phyloP scores from a whole-genome alignment of 257 asterid genomes.

The Avicennia marina region DNA sequence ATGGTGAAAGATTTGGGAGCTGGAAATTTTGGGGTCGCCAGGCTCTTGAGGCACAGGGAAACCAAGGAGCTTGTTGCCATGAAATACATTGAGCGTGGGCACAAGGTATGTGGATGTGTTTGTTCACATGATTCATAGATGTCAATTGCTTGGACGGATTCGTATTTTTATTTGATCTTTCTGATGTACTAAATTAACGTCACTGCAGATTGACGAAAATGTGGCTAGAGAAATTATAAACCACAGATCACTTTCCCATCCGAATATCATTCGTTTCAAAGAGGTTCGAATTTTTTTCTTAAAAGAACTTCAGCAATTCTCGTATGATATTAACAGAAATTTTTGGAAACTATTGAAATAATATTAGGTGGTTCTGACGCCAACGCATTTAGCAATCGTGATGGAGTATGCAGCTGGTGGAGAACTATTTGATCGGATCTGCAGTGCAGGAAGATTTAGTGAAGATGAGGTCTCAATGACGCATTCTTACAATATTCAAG shows the following conservation, averaged over 20 bases:
- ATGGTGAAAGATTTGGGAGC: constrained; percentile 71
- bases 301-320: not conserved
- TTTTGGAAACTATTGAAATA: not conserved
- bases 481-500: not conserved
- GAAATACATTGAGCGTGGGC: constrained; percentile 76
- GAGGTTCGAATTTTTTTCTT: constrained; percentile 33
- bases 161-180: not conserved
- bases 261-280: constrained; percentile 79
- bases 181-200: not conserved
- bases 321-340: not conserved
- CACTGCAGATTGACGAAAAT: constrained; percentile 79
- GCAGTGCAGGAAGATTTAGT: constrained; percentile 59
- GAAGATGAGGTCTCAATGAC: constrained; percentile 44
- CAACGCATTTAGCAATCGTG: constrained; percentile 55
- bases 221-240: constrained; percentile 80
- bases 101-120: constrained; percentile 31
- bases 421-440: constrained; percentile 61
- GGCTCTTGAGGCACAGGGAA: constrained; percentile 61
- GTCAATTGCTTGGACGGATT: too few species aligned
- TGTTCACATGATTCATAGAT: too few species aligned
- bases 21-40: constrained; percentile 79
- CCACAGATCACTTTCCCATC: constrained; percentile 77
- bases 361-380: constrained; percentile 46
- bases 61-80: constrained; percentile 82
- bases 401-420: constrained; percentile 87